Evolutionary conservation across 495 filamentous ascomycete genomes (phyloP).

Genomic region (Aspergillus nanangensis): DNA sequence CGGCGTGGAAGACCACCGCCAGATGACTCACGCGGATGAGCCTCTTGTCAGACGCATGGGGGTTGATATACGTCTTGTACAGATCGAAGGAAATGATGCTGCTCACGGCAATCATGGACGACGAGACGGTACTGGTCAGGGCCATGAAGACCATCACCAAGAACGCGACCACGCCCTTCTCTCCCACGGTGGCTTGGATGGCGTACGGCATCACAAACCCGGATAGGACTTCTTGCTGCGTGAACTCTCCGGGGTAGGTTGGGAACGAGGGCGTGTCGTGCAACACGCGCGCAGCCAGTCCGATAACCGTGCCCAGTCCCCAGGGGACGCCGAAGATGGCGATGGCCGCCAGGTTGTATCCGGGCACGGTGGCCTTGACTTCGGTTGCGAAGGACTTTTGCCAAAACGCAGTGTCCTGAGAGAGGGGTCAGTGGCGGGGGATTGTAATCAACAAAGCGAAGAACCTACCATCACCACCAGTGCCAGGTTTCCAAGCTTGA

Average conservation of each 20-base stretch:
- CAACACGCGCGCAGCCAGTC: slow-evolving; percentile 41
- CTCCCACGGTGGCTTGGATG: slow-evolving; percentile 45
- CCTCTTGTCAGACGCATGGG: slow-evolving; percentile 26
- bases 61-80: slow-evolving; percentile 54
- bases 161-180: slow-evolving; percentile 43
- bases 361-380: slow-evolving; percentile 36
- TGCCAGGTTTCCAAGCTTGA: slow-evolving; percentile 46
- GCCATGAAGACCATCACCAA: slow-evolving; percentile 53
- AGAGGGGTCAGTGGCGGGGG: not conserved
- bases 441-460: not conserved
- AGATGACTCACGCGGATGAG: slow-evolving; percentile 34
- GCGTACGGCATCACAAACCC: slow-evolving; percentile 46
- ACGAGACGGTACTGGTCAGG: slow-evolving; percentile 44
- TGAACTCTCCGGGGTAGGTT: slow-evolving; percentile 45
- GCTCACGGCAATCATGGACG: slow-evolving; percentile 44
- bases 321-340: slow-evolving; percentile 47
- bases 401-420: slow-evolving; percentile 52
- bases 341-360: slow-evolving; percentile 40
- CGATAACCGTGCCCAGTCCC: slow-evolving; percentile 46
- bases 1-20: slow-evolving; percentile 30
- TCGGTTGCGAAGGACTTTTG: slow-evolving; percentile 46
- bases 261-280: slow-evolving; percentile 45
- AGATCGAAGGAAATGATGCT: slow-evolving; percentile 41
- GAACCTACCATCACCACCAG: slow-evolving; percentile 44
- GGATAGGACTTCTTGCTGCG: slow-evolving; percentile 34